These are phyloP conservation scores for Boletellus dicymbophilus DNA, from an alignment of 1,284 basidiomycete genomes.

Conservation along the genomic window DNA sequence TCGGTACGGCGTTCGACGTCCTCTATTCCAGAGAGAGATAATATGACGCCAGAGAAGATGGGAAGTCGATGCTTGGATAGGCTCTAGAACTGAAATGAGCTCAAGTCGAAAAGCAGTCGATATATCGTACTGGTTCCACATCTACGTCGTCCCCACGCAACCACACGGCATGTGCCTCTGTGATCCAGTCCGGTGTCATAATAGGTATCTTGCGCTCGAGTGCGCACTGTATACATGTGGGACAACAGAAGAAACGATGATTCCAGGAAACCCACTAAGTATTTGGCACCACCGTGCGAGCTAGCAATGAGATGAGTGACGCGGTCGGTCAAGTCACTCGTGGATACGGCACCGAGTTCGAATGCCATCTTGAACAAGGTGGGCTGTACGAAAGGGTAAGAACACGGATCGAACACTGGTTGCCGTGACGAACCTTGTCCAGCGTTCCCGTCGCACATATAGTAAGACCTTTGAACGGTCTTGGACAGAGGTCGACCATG, in stretches of 20 bases:
- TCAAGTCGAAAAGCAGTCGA: slow-evolving; percentile 23
- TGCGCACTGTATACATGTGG: slow-evolving; percentile 56
- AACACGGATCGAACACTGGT: not conserved
- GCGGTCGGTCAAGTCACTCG: slow-evolving; percentile 71
- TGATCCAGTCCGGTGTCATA: slow-evolving; percentile 71
- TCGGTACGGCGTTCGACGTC: slow-evolving; percentile 52
- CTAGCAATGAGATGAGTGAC: slow-evolving; percentile 80
- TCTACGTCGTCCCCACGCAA: slow-evolving; percentile 75
- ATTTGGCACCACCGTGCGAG: slow-evolving; percentile 76
- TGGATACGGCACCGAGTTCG: slow-evolving; percentile 71
- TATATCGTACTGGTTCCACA: slow-evolving; percentile 41
- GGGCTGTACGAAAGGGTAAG: slow-evolving; percentile 39
- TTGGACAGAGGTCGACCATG: slow-evolving; percentile 55
- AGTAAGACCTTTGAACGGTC: slow-evolving; percentile 64
- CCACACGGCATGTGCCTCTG: slow-evolving; percentile 71
- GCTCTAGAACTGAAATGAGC: slow-evolving; percentile 40
- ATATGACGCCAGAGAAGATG: slow-evolving; percentile 60
- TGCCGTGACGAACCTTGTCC: slow-evolving; percentile 57
- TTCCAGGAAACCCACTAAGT: slow-evolving; percentile 46
- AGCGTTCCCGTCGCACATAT: slow-evolving; percentile 73
- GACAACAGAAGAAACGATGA: not conserved
- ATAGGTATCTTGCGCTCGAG: slow-evolving; percentile 74
- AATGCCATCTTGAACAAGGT: slow-evolving; percentile 71
- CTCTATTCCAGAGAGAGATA: slow-evolving; percentile 70
- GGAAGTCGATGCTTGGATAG: slow-evolving; percentile 58